phyloP scores from a whole-genome alignment of 2,329 filamentous ascomycete genomes.

The Teratosphaeria epicoccoides region DNA sequence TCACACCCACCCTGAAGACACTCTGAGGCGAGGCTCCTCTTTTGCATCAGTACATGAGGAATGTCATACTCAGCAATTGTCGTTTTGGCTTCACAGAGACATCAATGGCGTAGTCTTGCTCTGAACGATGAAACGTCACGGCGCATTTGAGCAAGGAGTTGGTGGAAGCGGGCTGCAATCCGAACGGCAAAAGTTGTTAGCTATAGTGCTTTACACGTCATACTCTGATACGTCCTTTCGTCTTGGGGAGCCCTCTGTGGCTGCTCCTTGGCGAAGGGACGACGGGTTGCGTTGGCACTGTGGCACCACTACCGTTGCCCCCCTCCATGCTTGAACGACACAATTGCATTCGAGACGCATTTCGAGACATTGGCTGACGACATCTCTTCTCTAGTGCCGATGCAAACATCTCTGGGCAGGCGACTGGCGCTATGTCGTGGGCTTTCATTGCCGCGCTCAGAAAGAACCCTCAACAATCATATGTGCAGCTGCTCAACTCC shows the following conservation, averaged over 20 bases:
- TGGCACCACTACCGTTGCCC: conserved; percentile 2
- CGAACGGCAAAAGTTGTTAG: conserved; percentile 2
- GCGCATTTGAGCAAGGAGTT: conserved; percentile 16
- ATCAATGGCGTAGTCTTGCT: conserved; percentile 12
- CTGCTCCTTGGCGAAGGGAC: conserved; percentile 18
- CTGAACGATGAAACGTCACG: conserved; percentile 7
- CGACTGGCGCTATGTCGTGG: conserved; percentile 96
- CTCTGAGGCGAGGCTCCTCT: background rate
- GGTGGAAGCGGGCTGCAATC: conserved; percentile 8
- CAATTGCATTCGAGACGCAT: background rate
- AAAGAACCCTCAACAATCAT: conserved; percentile 91
- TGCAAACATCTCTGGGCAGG: conserved; percentile 74
- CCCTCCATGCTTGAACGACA: background rate
- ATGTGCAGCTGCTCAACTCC: conserved; percentile 89
- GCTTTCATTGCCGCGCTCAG: conserved; percentile 86
- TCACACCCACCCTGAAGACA: background rate
- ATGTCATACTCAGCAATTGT: background rate
- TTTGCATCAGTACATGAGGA: background rate
- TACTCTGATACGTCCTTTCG: conserved; percentile 13
- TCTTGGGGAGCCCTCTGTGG: conserved; percentile 16
- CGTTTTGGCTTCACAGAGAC: conserved; percentile 9
- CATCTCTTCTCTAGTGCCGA: conserved; percentile 54
- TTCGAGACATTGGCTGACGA: conserved; percentile 8
- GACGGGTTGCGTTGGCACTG: conserved; percentile 22
- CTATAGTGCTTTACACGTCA: conserved; percentile 12